Evolutionary conservation across 768 basidiomycete genomes (phyloP).

Genomic region (Rhodotorula toruloides): DNA sequence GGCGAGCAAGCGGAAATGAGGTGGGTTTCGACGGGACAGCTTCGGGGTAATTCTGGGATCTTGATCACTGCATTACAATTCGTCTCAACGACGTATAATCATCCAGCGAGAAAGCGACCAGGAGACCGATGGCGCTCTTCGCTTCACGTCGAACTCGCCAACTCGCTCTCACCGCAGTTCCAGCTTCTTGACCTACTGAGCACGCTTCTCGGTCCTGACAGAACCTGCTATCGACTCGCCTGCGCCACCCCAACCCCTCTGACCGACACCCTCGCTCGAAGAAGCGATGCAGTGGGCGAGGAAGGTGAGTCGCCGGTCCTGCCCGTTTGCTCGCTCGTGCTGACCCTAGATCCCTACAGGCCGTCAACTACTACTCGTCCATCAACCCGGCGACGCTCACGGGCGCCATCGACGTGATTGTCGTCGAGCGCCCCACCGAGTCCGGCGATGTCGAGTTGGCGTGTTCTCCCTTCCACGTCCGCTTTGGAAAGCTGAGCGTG

Average conservation of each 20-base stretch:
- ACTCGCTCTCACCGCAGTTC: no score
- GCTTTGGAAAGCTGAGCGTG: conserved; percentile 96
- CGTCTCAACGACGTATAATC: no score
- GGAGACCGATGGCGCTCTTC: no score
- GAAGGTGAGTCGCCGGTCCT: conserved; percentile 9
- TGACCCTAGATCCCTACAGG: conserved; percentile 3
- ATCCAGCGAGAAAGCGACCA: no score
- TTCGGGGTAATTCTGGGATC: neutral
- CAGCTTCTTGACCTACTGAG: no score
- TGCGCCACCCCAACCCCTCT: no score
- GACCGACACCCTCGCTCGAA: neutral
- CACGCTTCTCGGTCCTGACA: no score
- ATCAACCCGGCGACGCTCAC: conserved; percentile 96
- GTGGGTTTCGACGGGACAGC: neutral
- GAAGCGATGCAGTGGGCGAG: conserved; percentile 27
- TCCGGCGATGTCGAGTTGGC: conserved; percentile 58
- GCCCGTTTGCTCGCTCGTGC: neutral
- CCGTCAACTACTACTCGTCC: conserved; percentile 37
- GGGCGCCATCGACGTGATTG: conserved; percentile 98
- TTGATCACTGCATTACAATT: neutral
- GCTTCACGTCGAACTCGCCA: no score
- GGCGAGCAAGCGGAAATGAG: neutral
- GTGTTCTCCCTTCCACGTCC: conserved; percentile 93
- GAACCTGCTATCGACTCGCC: no score
- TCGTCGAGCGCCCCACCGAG: conserved; percentile 66